A percentile compares a stretch with the other conserved stretches of the same genome.
Evolutionary conservation across 116 monocot genomes (phyloP).

Genomic region (Papilionanthe hybrid): DNA sequence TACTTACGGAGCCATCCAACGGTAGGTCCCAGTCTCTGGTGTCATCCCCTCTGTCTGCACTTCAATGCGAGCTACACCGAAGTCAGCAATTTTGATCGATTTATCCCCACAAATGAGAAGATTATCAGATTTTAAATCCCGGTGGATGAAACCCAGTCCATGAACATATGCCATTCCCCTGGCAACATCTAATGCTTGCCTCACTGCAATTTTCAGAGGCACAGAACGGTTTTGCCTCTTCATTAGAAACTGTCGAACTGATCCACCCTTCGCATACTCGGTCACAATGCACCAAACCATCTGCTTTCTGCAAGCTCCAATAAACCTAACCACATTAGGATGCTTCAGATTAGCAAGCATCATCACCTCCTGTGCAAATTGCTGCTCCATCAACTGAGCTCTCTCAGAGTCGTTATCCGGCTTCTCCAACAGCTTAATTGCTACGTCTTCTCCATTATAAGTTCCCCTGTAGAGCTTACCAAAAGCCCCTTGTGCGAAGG

Average conservation of each 20-base stretch:
- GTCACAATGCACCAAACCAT: conserved; percentile 98
- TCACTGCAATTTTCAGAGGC: conserved; percentile 74
- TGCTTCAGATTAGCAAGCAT: conserved; percentile 83
- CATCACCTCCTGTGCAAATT: conserved; percentile 94
- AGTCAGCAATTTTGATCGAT: conserved; percentile 95
- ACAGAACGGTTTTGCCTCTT: conserved; percentile 65
- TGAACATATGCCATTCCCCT: conserved; percentile 94
- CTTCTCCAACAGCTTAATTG: conserved; percentile 80
- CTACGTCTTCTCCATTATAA: conserved; percentile 81
- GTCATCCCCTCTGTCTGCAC: conserved; percentile 96
- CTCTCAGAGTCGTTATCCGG: conserved; percentile 73
- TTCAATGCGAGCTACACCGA: conserved; percentile 89
- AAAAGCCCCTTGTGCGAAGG: conserved; percentile 89
- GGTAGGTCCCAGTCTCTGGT: conserved; percentile 89
- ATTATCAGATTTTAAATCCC: conserved; percentile 92
- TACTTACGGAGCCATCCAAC: conserved; percentile 99
- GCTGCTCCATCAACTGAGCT: conserved; percentile 84
- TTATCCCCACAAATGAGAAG: conserved; percentile 72
- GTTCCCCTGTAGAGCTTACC: conserved; percentile 88
- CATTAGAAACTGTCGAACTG: conserved; percentile 73
- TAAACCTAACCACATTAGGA: conserved; percentile 77
- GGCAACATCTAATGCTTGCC: conserved; percentile 86
- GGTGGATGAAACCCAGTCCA: conserved; percentile 75
- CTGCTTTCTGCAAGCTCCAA: conserved; percentile 83
- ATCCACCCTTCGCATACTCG: conserved; percentile 92